Conservation (phyloP, 371 early-diverging fungal species). For the Rhizopus microsporus region DNA sequence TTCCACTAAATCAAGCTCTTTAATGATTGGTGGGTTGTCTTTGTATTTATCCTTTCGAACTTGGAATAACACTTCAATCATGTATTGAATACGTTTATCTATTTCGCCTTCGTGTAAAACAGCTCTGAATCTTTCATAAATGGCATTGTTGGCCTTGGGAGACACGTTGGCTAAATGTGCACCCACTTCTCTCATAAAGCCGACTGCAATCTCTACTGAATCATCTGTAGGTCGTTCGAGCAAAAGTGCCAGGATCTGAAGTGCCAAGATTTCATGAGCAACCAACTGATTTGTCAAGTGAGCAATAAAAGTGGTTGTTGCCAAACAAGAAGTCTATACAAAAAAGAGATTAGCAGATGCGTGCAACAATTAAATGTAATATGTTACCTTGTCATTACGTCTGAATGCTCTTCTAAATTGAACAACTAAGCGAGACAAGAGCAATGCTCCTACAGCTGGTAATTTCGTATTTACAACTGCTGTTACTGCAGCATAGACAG, state of each 20-base stretch:
- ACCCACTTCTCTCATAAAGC: slow-evolving; percentile 92
- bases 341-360: not conserved
- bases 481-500: slow-evolving; percentile 89
- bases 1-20: slow-evolving; percentile 93
- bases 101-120: slow-evolving; percentile 94
- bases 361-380: not conserved
- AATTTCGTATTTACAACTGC: slow-evolving; percentile 94
- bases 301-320: slow-evolving; percentile 87
- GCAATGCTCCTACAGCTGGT: slow-evolving; percentile 87
- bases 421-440: slow-evolving; percentile 82
- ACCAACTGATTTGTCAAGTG: slow-evolving; percentile 94
- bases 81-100: slow-evolving; percentile 94
- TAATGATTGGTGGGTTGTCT: slow-evolving; percentile 70
- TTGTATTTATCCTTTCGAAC: slow-evolving; percentile 94
- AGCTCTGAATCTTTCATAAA: slow-evolving; percentile 91
- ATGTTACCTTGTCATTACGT: slow-evolving; percentile 83
- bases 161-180: slow-evolving; percentile 79
- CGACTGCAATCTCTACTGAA: slow-evolving; percentile 97
- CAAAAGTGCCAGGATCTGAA: slow-evolving; percentile 85
- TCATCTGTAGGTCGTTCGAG: slow-evolving; percentile 95
- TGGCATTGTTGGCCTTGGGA: slow-evolving; percentile 81
- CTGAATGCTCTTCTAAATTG: slow-evolving; percentile 92
- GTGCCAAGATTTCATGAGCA: slow-evolving; percentile 85
- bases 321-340: slow-evolving; percentile 67
- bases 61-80: slow-evolving; percentile 97